Conservation (phyloP, 208 protist species). For the Leishmania guyanensis region DNA sequence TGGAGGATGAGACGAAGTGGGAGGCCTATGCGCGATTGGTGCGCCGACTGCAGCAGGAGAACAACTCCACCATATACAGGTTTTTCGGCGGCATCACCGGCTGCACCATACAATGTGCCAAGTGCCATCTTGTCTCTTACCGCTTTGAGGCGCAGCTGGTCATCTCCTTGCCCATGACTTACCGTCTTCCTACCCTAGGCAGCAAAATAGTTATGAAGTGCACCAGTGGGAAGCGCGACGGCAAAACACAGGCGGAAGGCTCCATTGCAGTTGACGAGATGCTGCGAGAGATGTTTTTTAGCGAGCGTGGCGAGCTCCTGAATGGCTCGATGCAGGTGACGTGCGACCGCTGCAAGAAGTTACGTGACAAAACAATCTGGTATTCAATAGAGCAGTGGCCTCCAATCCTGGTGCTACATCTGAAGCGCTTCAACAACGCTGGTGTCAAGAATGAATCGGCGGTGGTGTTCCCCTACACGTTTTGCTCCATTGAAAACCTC, state of each 20-base stretch:
- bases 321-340: conserved; percentile 57
- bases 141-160: conserved; percentile 84
- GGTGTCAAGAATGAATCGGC: conserved; percentile 60
- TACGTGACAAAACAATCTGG: conserved; percentile 48
- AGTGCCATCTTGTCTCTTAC: conserved; percentile 51
- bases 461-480: conserved; percentile 64
- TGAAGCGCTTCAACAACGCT: conserved; percentile 78
- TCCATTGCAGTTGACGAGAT: conserved; percentile 40
- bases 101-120: conserved; percentile 50
- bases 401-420: conserved; percentile 70
- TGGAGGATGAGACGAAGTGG: conserved; percentile 58
- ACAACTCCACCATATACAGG: conserved; percentile 82
- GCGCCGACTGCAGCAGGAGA: conserved; percentile 40
- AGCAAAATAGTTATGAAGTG: neutral
- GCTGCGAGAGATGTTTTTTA: conserved; percentile 52
- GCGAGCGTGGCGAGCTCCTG: conserved; percentile 59
- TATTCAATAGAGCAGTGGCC: conserved; percentile 63
- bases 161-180: conserved; percentile 66
- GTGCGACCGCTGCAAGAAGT: conserved; percentile 66
- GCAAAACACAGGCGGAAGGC: conserved; percentile 1
- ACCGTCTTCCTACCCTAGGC: neutral
- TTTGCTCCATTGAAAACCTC: conserved; percentile 36
- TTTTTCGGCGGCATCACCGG: conserved; percentile 75
- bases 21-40: conserved; percentile 60
- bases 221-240: neutral